Percentiles rank a stretch among this genome's conserved stretches.
These are phyloP conservation scores for Neonothopanus nambi DNA, from an alignment of 1,284 basidiomycete genomes.

Conservation along the genomic window DNA sequence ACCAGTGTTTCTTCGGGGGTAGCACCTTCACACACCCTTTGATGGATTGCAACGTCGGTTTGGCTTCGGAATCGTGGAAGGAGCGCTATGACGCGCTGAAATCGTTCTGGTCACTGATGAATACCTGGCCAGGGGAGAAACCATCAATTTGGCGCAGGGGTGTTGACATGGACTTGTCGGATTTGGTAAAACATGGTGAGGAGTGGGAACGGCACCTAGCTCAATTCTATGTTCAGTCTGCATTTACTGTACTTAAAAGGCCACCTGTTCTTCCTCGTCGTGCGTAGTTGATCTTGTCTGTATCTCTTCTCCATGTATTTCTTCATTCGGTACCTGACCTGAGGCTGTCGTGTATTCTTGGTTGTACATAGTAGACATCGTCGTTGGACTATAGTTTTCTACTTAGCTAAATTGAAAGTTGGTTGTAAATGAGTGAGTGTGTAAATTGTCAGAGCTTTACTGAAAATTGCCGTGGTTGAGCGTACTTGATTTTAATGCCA, in stretches of 20 bases:
- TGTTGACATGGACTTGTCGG: not conserved
- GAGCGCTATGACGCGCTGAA: not conserved
- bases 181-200: not conserved
- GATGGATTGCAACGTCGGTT: not conserved
- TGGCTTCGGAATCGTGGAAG: not conserved
- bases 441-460: too few species aligned
- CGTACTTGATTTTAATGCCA: too few species aligned
- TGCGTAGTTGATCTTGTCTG: too few species aligned
- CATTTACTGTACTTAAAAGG: not conserved
- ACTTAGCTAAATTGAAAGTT: too few species aligned
- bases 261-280: not conserved
- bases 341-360: too few species aligned
- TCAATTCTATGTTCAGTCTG: constrained; percentile 1
- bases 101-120: not conserved
- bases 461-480: too few species aligned
- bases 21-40: not conserved
- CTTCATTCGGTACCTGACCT: too few species aligned
- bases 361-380: too few species aligned
- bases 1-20: not conserved
- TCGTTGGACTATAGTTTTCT: too few species aligned
- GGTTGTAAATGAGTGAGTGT: too few species aligned
- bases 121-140: constrained; percentile 3
- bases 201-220: not conserved
- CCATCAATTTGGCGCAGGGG: not conserved
- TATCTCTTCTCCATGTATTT: too few species aligned